Evolutionary conservation across 106 monocot genomes (phyloP).

Genomic region (Dioscorea zingiberensis): DNA sequence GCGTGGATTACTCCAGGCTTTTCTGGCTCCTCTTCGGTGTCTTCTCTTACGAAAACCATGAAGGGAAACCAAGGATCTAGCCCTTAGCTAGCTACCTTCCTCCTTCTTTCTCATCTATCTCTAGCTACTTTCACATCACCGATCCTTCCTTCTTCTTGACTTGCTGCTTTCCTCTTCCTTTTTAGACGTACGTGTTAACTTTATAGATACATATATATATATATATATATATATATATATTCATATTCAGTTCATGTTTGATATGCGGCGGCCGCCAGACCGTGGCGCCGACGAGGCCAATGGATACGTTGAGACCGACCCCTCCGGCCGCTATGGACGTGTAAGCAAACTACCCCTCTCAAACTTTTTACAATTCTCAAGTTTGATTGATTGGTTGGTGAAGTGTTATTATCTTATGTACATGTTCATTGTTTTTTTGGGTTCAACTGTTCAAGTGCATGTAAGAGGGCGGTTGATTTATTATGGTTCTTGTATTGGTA

Average conservation of each 20-base stretch:
- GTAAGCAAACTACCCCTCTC: constrained; percentile 9
- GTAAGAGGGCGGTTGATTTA: too few relatives aligned
- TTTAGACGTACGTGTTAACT: too few relatives aligned
- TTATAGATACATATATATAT: too few relatives aligned
- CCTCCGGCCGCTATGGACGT: constrained; percentile 44
- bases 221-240: not conserved
- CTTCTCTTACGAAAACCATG: constrained; percentile 80
- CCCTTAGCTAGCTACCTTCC: not conserved
- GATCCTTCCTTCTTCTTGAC: not conserved
- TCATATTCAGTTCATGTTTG: constrained; percentile 4
- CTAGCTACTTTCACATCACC: not conserved
- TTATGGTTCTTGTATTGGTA: too few relatives aligned
- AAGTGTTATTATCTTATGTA: not conserved
- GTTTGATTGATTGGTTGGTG: not conserved
- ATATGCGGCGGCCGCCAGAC: not conserved
- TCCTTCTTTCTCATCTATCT: not conserved
- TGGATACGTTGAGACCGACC: constrained; percentile 41
- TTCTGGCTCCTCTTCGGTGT: constrained; percentile 87
- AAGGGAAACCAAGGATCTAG: constrained; percentile 79
- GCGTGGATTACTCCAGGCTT: constrained; percentile 74
- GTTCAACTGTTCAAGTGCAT: too few relatives aligned
- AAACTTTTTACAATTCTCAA: not conserved
- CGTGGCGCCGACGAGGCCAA: not conserved
- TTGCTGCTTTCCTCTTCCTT: not conserved
- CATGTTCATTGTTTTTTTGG: not conserved